Conservation (phyloP, 139 green algal genomes). For the Picochlorum sp. region DNA sequence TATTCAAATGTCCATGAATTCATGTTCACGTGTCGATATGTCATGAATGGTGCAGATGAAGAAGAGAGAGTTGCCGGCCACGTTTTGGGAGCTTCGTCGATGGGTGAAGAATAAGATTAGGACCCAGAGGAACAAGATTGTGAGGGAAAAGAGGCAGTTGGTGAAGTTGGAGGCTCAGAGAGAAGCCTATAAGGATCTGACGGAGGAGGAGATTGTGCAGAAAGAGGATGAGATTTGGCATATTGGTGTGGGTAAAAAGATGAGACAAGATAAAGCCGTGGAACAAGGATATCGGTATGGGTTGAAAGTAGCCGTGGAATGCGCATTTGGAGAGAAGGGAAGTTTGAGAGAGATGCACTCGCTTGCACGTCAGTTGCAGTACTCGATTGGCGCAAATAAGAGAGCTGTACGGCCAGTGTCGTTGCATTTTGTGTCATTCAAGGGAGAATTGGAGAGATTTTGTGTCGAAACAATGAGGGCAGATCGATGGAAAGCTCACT, state of each 20-base stretch:
- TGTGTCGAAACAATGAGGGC: not conserved
- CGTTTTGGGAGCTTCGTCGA: slow-evolving; percentile 21
- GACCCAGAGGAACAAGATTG: slow-evolving; percentile 5
- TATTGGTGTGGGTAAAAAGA: not conserved
- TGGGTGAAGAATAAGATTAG: slow-evolving; percentile 7
- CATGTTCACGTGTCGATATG: too few species aligned
- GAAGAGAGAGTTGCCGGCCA: slow-evolving; percentile 8
- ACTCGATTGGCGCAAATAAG: not conserved
- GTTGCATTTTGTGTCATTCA: not conserved
- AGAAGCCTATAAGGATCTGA: not conserved
- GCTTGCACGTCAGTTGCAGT: slow-evolving; percentile 22
- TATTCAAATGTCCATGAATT: too few species aligned
- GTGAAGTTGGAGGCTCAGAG: slow-evolving; percentile 8
- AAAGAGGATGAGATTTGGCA: not conserved
- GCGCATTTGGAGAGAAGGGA: slow-evolving; percentile 11
- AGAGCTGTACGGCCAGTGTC: not conserved
- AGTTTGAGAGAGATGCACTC: slow-evolving; percentile 15
- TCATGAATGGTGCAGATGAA: slow-evolving; percentile 8
- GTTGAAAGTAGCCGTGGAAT: slow-evolving; percentile 11
- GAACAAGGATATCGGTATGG: not conserved
- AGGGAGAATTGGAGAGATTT: not conserved
- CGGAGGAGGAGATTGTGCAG: not conserved
- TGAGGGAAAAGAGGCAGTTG: not conserved
- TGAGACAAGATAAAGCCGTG: not conserved
- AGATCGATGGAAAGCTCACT: not conserved